These are phyloP conservation scores for Cladosporium sp. DNA, from an alignment of 2,329 filamentous ascomycete species.

Conservation along the genomic window DNA sequence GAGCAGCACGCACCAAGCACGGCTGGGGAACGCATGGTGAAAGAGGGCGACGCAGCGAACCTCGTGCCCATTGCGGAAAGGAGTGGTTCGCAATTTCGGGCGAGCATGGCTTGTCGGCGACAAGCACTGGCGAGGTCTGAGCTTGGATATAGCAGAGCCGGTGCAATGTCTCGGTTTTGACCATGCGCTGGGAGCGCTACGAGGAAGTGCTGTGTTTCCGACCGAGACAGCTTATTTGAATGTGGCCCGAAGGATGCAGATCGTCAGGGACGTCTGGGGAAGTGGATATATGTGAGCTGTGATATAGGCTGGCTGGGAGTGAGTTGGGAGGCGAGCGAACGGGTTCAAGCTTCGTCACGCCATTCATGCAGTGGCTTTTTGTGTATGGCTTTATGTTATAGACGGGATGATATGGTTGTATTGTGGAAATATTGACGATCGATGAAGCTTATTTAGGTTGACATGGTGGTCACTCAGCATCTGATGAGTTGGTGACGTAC, in stretches of 20 bases:
- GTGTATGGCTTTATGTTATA: background rate
- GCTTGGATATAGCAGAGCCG: slow-evolving; percentile 1
- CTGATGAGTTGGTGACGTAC: background rate
- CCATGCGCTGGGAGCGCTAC: background rate
- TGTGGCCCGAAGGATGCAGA: background rate
- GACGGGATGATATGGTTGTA: background rate
- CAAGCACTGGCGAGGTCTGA: slow-evolving; percentile 4
- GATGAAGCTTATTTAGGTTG: background rate
- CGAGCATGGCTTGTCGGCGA: background rate
- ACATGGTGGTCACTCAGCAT: background rate
- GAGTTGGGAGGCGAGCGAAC: background rate
- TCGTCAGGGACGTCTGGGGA: slow-evolving; percentile 13
- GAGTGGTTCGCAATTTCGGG: slow-evolving; percentile 8
- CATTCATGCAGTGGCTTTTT: background rate
- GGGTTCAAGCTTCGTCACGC: background rate
- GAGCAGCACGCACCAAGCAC: background rate
- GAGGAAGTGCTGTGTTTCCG: slow-evolving; percentile 1
- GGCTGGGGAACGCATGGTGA: background rate
- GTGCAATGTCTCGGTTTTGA: slow-evolving; percentile 5
- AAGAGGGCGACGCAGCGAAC: background rate
- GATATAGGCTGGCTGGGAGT: slow-evolving; percentile 3
- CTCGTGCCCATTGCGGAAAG: background rate
- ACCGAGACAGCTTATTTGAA: background rate
- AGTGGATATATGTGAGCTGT: background rate
- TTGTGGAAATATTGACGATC: background rate